phyloP scores from a whole-genome alignment of 2,329 filamentous ascomycete genomes.

The Penicillium expansum region DNA sequence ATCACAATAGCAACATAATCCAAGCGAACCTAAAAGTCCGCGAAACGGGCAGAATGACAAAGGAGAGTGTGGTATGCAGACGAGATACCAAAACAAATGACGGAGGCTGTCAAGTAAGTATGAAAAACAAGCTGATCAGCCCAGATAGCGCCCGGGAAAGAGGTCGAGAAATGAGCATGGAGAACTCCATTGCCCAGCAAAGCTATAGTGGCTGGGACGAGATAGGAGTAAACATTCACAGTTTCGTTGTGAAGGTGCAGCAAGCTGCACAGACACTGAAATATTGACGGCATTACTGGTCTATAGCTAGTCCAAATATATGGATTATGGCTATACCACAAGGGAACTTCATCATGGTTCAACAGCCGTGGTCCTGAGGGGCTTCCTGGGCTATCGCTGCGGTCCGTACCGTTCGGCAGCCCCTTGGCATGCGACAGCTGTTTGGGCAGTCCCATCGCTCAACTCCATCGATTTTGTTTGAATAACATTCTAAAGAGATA shows the following conservation, averaged over 20 bases:
- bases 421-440: neutral
- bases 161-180: slow-evolving; percentile 9
- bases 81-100: slow-evolving; percentile 18
- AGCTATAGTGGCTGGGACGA: slow-evolving; percentile 25
- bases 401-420: neutral
- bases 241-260: slow-evolving; percentile 22
- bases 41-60: slow-evolving; percentile 31
- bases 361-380: neutral
- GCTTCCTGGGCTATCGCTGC: neutral
- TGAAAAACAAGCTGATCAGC: slow-evolving; percentile 21
- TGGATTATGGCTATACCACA: neutral
- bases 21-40: slow-evolving; percentile 25
- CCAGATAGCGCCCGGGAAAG: slow-evolving; percentile 10
- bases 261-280: neutral
- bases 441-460: neutral
- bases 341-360: neutral
- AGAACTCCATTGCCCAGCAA: slow-evolving; percentile 17
- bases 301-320: neutral
- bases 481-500: no score
- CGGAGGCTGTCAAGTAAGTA: slow-evolving; percentile 17
- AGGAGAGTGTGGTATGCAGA: slow-evolving; percentile 35
- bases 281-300: neutral
- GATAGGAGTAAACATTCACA: slow-evolving; percentile 26
- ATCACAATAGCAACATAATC: slow-evolving; percentile 37
- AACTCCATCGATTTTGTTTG: no score